Evolutionary conservation across 768 basidiomycete species (phyloP).

Genomic region (Dendrothele bispora): DNA sequence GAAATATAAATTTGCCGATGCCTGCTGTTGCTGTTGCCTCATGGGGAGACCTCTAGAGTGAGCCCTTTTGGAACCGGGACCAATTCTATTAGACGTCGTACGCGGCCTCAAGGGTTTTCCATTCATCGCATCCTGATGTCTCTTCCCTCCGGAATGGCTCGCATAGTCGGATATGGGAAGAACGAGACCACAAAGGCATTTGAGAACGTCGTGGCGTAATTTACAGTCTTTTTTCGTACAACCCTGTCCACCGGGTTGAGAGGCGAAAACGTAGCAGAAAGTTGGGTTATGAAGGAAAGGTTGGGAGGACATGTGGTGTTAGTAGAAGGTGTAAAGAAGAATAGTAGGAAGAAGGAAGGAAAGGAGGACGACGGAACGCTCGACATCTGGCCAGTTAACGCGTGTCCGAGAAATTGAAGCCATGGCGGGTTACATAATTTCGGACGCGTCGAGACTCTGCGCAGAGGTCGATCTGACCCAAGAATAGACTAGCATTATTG

Average conservation of each 20-base stretch:
- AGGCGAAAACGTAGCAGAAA: constrained; percentile 28
- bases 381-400: no score
- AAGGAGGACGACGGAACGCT: no score
- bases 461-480: no score
- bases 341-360: no score
- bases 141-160: constrained; percentile 28
- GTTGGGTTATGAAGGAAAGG: constrained; percentile 10
- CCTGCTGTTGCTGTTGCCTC: not conserved
- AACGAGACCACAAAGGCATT: constrained; percentile 35
- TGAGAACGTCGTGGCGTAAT: constrained; percentile 34
- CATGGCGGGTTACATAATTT: no score
- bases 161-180: constrained; percentile 16
- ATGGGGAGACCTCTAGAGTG: not conserved
- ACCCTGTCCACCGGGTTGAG: constrained; percentile 16
- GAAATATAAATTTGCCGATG: not conserved
- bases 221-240: constrained; percentile 31
- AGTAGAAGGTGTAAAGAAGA: no score
- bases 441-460: no score
- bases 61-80: not conserved
- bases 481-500: no score
- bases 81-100: no score
- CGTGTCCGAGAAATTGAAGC: no score
- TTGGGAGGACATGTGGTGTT: constrained; percentile 10
- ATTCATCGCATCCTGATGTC: constrained; percentile 21
- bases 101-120: not conserved